These are phyloP conservation scores for Neostapfia colusana DNA, from an alignment of 176 grass and related monocot species.

Conservation along the genomic window DNA sequence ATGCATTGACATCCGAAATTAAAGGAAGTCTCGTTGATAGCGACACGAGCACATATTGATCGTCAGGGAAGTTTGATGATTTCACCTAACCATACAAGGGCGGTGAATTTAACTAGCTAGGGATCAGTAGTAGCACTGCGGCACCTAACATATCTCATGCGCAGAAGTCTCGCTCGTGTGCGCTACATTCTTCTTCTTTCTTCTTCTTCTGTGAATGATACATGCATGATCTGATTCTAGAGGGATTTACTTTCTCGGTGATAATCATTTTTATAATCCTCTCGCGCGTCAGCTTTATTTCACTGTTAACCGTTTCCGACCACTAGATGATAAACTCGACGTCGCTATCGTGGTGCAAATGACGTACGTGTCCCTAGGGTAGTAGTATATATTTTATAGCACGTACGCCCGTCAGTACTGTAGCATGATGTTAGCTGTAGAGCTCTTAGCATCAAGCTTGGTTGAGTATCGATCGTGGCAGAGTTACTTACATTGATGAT, in stretches of 20 bases:
- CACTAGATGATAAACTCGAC: constrained; percentile 39
- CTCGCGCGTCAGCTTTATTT: constrained; percentile 13
- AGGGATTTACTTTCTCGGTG: constrained; percentile 21
- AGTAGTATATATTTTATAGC: constrained; percentile 14
- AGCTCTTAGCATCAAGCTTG: not conserved
- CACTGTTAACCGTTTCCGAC: constrained; percentile 22
- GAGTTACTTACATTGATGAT: not conserved
- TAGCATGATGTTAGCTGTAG: constrained; percentile 18
- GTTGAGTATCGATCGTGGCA: constrained; percentile 6
- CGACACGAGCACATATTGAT: constrained; percentile 33
- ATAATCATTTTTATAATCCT: constrained; percentile 32
- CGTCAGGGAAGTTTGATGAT: constrained; percentile 42
- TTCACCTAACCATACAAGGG: constrained; percentile 28
- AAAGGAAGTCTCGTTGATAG: constrained; percentile 44
- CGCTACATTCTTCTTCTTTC: constrained; percentile 38
- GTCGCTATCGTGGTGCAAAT: constrained; percentile 29
- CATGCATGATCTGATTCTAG: constrained; percentile 16
- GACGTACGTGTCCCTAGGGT: constrained; percentile 29
- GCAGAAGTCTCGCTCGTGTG: constrained; percentile 38
- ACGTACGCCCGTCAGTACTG: constrained; percentile 36
- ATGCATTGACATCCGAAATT: constrained; percentile 36
- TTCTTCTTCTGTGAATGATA: not conserved
- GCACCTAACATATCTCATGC: constrained; percentile 48
- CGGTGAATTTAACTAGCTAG: constrained; percentile 34
- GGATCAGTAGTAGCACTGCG: constrained; percentile 8